Evolutionary conservation across 2,329 filamentous ascomycete species (phyloP).

Genomic region (Colletotrichum eremochloae): DNA sequence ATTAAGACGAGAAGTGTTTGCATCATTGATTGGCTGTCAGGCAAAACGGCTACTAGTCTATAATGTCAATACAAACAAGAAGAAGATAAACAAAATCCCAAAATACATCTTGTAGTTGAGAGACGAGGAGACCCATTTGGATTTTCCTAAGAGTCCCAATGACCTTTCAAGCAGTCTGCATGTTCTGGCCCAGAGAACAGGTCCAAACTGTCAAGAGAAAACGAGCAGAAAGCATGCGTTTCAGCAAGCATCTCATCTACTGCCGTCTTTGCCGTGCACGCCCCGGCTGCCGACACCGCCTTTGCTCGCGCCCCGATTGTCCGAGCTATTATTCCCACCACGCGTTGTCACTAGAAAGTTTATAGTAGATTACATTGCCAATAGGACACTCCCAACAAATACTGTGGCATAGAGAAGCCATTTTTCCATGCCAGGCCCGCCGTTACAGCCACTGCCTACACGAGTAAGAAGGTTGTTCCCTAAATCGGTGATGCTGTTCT

Average conservation of each 20-base stretch:
- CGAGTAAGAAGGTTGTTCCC: constrained; percentile 65
- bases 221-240: background rate
- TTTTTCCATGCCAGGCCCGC: background rate
- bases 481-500: constrained; percentile 63
- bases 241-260: background rate
- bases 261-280: background rate
- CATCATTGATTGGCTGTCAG: too few species aligned
- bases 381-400: background rate
- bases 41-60: background rate
- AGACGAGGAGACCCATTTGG: background rate
- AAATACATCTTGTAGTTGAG: background rate
- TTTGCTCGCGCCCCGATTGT: background rate
- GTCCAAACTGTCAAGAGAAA: background rate
- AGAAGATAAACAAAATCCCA: background rate
- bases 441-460: constrained; percentile 46
- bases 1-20: background rate
- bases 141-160: background rate
- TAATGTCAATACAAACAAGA: background rate
- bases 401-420: background rate
- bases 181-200: background rate
- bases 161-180: background rate
- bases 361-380: background rate
- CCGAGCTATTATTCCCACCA: background rate
- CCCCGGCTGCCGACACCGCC: background rate
- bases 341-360: background rate